phyloP scores from a whole-genome alignment of 2,329 filamentous ascomycete species.

The Fusarium zealandicum region DNA sequence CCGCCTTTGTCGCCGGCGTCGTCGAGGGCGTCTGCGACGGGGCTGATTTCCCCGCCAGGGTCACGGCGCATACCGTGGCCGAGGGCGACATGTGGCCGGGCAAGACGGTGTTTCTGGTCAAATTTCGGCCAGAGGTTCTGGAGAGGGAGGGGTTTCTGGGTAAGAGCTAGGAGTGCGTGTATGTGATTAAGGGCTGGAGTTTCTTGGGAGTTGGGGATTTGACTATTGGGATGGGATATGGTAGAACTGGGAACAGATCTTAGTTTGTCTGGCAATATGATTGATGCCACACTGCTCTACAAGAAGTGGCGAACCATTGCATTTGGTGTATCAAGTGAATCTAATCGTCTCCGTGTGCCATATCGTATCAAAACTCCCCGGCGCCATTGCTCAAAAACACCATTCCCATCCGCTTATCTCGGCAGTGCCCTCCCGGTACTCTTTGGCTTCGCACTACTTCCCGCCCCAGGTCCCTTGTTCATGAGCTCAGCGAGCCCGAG shows the following conservation, averaged over 20 bases:
- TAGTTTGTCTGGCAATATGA: conserved; percentile 15
- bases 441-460: conserved; percentile 33
- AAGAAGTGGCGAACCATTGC: conserved; percentile 9
- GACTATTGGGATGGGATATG: conserved; percentile 11
- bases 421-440: conserved; percentile 29
- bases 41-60: conserved; percentile 85
- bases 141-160: conserved; percentile 87
- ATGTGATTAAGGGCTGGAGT: conserved; percentile 1
- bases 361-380: conserved; percentile 10
- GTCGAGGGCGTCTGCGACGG: conserved; percentile 96
- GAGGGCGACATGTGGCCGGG: conserved; percentile 91
- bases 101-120: conserved; percentile 93
- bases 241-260: conserved; percentile 9
- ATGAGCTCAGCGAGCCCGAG: conserved; percentile 76
- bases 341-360: not conserved
- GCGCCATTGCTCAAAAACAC: conserved; percentile 20
- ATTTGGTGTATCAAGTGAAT: not conserved
- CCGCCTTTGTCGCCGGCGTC: conserved; percentile 92
- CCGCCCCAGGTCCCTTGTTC: conserved; percentile 61
- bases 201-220: conserved; percentile 32
- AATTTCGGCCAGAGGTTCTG: conserved; percentile 89
- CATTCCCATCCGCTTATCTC: conserved; percentile 7
- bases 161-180: conserved; percentile 52
- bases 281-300: conserved; percentile 16
- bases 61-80: conserved; percentile 83